A percentile compares a stretch with the other conserved stretches of the same genome.
These are phyloP conservation scores for Scedosporium minutisporum DNA, from an alignment of 2,329 filamentous ascomycete genomes.

Conservation along the genomic window DNA sequence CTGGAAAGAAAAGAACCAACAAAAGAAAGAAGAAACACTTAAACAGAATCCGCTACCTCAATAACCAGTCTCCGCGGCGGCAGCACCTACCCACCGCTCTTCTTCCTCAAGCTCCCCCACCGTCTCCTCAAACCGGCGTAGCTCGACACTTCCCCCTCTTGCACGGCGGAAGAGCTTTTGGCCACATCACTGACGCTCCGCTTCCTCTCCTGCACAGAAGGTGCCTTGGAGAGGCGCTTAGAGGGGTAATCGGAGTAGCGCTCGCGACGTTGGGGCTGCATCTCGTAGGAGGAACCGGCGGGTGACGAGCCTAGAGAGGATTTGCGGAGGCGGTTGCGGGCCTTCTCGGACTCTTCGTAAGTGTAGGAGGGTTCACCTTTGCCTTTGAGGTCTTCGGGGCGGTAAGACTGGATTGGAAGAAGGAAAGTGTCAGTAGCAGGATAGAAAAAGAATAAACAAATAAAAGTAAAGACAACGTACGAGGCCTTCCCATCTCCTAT, in stretches of 20 bases:
- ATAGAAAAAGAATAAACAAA: not conserved
- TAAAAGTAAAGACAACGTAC: constrained; percentile 32
- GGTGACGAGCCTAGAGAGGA: constrained; percentile 20
- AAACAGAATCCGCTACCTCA: not conserved
- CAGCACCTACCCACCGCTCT: constrained; percentile 18
- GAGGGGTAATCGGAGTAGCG: constrained; percentile 12
- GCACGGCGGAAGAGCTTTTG: constrained; percentile 15
- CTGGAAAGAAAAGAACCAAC: not conserved
- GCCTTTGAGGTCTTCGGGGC: constrained; percentile 69
- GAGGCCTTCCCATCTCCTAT: constrained; percentile 63
- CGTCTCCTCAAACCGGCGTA: constrained; percentile 43
- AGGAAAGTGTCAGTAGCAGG: not conserved
- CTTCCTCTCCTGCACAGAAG: not conserved
- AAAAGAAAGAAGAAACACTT: not conserved
- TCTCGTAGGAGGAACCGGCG: constrained; percentile 31
- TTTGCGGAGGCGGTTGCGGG: constrained; percentile 16
- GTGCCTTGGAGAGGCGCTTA: constrained; percentile 20
- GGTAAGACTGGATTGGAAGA: constrained; percentile 37
- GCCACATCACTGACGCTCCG: constrained; percentile 33
- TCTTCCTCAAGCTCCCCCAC: constrained; percentile 42
- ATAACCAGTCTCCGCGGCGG: not conserved
- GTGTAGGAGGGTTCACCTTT: constrained; percentile 71
- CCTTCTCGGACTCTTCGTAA: constrained; percentile 52
- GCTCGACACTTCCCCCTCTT: constrained; percentile 17
- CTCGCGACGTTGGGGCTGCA: constrained; percentile 27